Evolutionary conservation across 2,329 filamentous ascomycete species (phyloP), one percentile per base, ranked within the genome.

Genomic region (Sporothrix variecibatus): DNA sequence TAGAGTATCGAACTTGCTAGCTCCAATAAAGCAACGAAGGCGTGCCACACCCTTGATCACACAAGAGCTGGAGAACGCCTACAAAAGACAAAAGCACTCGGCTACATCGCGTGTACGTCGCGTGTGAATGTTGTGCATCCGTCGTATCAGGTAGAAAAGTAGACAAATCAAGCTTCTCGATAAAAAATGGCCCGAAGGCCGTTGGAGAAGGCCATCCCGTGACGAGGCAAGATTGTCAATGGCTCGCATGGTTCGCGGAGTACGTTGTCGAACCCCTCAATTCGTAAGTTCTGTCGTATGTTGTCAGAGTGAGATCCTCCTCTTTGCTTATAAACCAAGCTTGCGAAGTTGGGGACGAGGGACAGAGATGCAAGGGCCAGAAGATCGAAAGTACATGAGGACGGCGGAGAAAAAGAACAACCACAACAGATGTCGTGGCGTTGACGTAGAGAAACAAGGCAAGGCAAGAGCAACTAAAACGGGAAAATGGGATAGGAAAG

Each of bases 261-360:
- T 20, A 34, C 40, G 31, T 40, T 64, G 43, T 49, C 43, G 26
- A 34, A 17, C 4, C 15, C 15, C 43, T 34, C 34, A 34, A 34
- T 34, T 34, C 34, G 34, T 8, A 34, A 34, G 9, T 2, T 31
- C 28, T 17, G 56, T 7, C 56, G 46, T 51, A 51, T 20, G 46
- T n/a, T 51, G 46, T 51, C 6, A 17, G 8, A n/a, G 46, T n/a
- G n/a, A 26, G 23, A 34, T 34, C 34, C 34, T 34, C 34, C 8
- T 34, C 51, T 20, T 31, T 53, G 67, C 65, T 69, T 69, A 69
- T 51, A 69, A 69, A 69, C 46, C 67, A 51, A 23, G 38, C n/a
- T 23, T 23, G 38, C 23, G 6, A 67, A 4, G 31, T 40, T 49
- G 23, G 28, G 67, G 46, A 12, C 20, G 26, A 11, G 11, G 38